Conservation (phyloP, 306 rosid species). For the Pterocarpus santalinus region DNA sequence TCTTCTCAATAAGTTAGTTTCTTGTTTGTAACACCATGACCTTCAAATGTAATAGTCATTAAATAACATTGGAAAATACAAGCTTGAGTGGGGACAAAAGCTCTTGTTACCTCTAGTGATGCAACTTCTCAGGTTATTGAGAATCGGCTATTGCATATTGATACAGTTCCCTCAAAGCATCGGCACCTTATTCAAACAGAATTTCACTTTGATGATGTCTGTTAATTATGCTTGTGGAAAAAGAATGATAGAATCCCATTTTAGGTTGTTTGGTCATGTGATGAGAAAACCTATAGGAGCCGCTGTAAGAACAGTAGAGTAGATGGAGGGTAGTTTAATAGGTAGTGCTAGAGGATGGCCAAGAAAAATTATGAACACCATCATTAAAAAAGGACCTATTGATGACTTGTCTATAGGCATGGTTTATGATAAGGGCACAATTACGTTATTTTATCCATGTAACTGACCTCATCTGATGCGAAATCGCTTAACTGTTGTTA, state of each 20-base stretch:
- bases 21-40: slow-evolving; percentile 1
- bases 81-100: neutral
- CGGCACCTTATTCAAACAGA: slow-evolving; percentile 22
- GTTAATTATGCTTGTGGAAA: slow-evolving; percentile 1
- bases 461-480: no score
- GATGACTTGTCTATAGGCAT: no score
- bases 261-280: no score
- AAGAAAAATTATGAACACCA: no score
- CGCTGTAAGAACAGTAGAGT: no score
- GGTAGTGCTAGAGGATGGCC: no score
- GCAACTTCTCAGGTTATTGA: slow-evolving; percentile 15
- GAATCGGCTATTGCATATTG: slow-evolving; percentile 26
- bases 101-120: neutral
- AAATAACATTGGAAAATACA: neutral
- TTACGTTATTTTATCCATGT: no score
- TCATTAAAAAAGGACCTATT: no score
- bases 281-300: no score
- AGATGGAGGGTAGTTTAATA: no score
- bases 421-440: no score
- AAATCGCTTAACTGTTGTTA: neutral
- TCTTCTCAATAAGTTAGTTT: slow-evolving; percentile 29
- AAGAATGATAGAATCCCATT: no score
- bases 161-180: slow-evolving; percentile 23
- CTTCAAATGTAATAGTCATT: neutral
- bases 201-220: slow-evolving; percentile 20